Percentiles rank a stretch among this genome's conserved stretches.
These are phyloP conservation scores for Acanthamoeba healyi DNA, from an alignment of 208 protist species.

Conservation along the genomic window DNA sequence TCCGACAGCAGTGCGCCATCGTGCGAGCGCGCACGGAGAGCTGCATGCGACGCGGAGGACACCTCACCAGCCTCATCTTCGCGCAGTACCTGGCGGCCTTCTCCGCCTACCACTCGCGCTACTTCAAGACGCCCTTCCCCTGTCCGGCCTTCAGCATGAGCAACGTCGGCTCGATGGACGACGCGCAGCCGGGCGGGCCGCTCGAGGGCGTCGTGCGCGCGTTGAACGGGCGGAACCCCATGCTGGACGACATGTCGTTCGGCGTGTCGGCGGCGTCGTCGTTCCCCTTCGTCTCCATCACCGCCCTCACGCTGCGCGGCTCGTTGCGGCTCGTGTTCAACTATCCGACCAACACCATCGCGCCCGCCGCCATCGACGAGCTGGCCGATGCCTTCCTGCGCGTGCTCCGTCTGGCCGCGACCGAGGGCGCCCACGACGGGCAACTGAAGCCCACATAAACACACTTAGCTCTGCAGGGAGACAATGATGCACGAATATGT, in stretches of 20 bases:
- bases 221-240: background rate
- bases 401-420: background rate
- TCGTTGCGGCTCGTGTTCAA: background rate
- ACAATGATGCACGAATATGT: background rate
- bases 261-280: conserved; percentile 7
- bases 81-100: conserved; percentile 36
- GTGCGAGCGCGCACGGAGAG: background rate
- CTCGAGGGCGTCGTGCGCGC: background rate
- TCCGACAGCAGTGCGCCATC: background rate
- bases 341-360: background rate
- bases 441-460: background rate
- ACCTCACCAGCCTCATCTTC: conserved; percentile 25
- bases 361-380: background rate
- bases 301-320: background rate
- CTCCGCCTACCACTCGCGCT: conserved; percentile 14
- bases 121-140: background rate
- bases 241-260: background rate
- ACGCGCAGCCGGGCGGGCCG: background rate
- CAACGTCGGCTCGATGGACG: conserved; percentile 15
- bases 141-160: conserved; percentile 30
- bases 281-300: conserved; percentile 26
- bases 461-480: background rate
- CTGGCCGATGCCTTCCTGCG: background rate
- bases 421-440: background rate
- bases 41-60: background rate